These are phyloP conservation scores for Kwoniella dendrophila DNA, from an alignment of 768 basidiomycete genomes.

Conservation along the genomic window DNA sequence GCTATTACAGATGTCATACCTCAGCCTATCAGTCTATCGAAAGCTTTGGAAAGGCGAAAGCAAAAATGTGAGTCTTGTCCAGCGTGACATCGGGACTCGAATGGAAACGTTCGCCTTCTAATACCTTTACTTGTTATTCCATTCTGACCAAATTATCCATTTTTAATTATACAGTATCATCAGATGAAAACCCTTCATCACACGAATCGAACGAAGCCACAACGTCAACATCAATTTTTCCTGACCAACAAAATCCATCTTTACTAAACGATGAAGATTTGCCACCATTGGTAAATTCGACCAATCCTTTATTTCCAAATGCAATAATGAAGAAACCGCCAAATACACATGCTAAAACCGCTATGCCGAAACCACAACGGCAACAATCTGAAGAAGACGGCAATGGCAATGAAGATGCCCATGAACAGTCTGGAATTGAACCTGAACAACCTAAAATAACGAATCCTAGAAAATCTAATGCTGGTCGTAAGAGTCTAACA, in stretches of 20 bases:
- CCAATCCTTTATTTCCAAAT: conserved; percentile 49
- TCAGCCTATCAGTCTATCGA: conserved; percentile 46
- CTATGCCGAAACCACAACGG: conserved; percentile 1
- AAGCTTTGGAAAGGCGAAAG: conserved; percentile 42
- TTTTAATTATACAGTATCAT: conserved; percentile 21
- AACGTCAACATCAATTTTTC: too few relatives aligned
- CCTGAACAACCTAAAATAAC: neutral
- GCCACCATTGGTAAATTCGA: conserved; percentile 41
- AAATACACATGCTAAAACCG: conserved; percentile 42
- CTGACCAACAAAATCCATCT: neutral
- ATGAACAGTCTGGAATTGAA: neutral
- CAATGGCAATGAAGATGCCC: neutral
- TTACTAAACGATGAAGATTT: conserved; percentile 30
- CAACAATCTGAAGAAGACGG: neutral
- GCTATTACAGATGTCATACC: conserved; percentile 49
- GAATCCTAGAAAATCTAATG: neutral
- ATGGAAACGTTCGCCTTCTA: neutral
- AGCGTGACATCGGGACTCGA: neutral
- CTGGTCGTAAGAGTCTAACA: neutral
- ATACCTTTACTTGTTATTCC: neutral
- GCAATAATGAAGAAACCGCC: conserved; percentile 46
- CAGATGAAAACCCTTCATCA: conserved; percentile 38
- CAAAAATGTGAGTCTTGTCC: conserved; percentile 34
- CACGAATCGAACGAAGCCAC: conserved; percentile 25
- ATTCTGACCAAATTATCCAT: neutral